Conservation (phyloP, 1,139 yeast genomes). For the Casaregolazyma suthepensis region DNA sequence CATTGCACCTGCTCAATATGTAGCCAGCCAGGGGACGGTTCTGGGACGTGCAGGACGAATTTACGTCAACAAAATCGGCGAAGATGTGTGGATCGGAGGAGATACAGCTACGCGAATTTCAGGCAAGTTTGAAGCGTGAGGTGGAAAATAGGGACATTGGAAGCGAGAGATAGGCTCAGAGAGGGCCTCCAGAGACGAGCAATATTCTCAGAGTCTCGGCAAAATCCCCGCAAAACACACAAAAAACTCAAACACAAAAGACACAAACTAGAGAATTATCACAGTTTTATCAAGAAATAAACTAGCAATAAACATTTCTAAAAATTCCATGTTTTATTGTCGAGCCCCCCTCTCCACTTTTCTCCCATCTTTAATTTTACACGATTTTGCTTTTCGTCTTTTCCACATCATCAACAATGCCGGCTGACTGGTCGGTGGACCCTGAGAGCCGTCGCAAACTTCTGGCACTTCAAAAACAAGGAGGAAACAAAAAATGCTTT, state of each 20-base stretch:
- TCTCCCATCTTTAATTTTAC: not conserved
- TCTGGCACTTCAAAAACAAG: slow-evolving; percentile 70
- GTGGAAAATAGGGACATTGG: too few relatives aligned
- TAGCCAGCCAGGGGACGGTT: not conserved
- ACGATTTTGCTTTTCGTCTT: not conserved
- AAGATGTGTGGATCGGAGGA: not conserved
- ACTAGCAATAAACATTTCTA: too few relatives aligned
- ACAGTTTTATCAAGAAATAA: too few relatives aligned
- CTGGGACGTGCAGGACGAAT: not conserved
- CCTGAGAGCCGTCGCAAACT: slow-evolving; percentile 85
- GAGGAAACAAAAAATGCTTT: slow-evolving; percentile 81
- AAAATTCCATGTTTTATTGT: too few relatives aligned
- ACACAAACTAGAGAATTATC: too few relatives aligned
- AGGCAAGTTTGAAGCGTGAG: not conserved
- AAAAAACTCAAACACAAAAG: too few relatives aligned
- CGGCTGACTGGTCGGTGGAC: slow-evolving; percentile 69
- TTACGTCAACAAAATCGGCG: not conserved
- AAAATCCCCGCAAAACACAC: too few relatives aligned
- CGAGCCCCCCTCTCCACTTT: too few relatives aligned
- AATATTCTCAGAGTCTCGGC: too few relatives aligned
- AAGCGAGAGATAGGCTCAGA: too few relatives aligned
- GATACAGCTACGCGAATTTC: not conserved
- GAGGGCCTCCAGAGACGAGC: too few relatives aligned
- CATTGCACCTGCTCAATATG: not conserved
- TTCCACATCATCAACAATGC: slow-evolving; percentile 12